Evolutionary conservation across 768 basidiomycete species (phyloP), one percentile per base, ranked within the genome.

Genomic region (Trametes sanguinea): DNA sequence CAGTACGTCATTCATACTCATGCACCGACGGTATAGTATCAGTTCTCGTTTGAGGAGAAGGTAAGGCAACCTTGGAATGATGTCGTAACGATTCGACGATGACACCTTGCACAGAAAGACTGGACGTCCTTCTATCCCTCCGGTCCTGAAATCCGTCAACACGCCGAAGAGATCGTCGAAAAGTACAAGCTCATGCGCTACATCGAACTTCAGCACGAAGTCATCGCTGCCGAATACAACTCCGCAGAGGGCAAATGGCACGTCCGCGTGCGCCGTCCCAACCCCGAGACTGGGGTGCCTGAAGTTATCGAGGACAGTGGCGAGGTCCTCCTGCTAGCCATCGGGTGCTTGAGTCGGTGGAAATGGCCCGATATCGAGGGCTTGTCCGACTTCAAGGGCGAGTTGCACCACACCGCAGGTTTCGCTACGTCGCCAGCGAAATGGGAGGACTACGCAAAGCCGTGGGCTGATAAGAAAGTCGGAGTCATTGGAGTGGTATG

Each of bases 291-390:
- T 1, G 54, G 43, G 37, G 22, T 13, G 17, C 54, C 57, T 6
- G 72, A 72, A 43, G 68, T 80, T 63, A 76, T 85, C 46, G 80
- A 81, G 29, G 85, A 87, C 64, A 76, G 69, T 0, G 81, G 80
- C 2, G 86, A 89, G 60, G 75, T 88, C 0, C 75, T 89, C 37
- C 78, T 89, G 51, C 81, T 80, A 13, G 81, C 79, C n/a, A 71
- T 81, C 22, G 86, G 86, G 4, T 65, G 64, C 9, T 69, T 87
- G 47, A 85, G 82, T 51, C 72, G 83, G 6, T 88, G 86, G 86
- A 76, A 79, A 29, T 89, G 86, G 88, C 89, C 88, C 2, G 80
- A 85, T 46, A 87, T 89, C 46, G 70, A 76, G 9, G 87, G 86
- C 3, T 69, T 88, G 32, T 72, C 83, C 13, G 74, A 71, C 7